Evolutionary conservation across 164 flowering plant species (phyloP).

Genomic region (Taxillus chinensis): DNA sequence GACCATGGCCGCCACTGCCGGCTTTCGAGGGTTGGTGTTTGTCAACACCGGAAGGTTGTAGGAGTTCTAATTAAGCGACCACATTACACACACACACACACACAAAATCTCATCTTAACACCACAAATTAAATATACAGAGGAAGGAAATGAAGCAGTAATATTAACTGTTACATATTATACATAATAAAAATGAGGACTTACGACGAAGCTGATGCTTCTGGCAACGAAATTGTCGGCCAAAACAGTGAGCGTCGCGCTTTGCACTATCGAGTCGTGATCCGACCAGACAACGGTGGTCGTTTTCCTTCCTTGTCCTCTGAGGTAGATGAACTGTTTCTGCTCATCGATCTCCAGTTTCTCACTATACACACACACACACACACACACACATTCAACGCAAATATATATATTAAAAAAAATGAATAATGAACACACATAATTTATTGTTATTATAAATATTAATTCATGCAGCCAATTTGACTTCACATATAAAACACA

Average conservation of each 20-base stretch:
- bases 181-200: too few relatives aligned
- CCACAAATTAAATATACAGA: too few relatives aligned
- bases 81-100: too few relatives aligned
- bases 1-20: neutral
- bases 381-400: too few relatives aligned
- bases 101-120: too few relatives aligned
- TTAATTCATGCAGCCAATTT: too few relatives aligned
- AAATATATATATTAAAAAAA: too few relatives aligned
- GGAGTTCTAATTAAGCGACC: neutral
- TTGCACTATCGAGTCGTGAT: constrained; percentile 12
- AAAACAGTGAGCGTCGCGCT: constrained; percentile 34
- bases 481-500: too few relatives aligned
- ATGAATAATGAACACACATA: too few relatives aligned
- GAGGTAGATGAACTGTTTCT: constrained; percentile 35
- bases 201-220: constrained; percentile 34
- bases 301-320: constrained; percentile 30
- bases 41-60: neutral
- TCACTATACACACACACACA: constrained; percentile 17
- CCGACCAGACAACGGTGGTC: constrained; percentile 33
- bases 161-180: too few relatives aligned
- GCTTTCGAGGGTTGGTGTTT: neutral
- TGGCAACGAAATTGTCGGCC: constrained; percentile 39
- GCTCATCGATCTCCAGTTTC: constrained; percentile 29
- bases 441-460: too few relatives aligned
- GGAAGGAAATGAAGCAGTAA: too few relatives aligned